Conservation (phyloP, 2,329 filamentous ascomycete species). For the Incumbomyces delicatus region DNA sequence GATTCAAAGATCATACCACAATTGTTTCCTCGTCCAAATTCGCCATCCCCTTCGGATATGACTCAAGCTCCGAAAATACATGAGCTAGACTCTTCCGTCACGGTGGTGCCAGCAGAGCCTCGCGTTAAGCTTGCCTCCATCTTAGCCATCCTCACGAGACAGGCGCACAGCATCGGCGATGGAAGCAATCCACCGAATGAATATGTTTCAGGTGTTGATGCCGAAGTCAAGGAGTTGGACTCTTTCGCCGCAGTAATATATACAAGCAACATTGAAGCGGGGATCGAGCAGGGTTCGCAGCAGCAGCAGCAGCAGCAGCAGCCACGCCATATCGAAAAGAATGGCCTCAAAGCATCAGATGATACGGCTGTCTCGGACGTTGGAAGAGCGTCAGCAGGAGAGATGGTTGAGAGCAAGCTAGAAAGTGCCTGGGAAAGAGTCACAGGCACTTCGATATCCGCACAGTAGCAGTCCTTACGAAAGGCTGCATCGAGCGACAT, state of each 20-base stretch:
- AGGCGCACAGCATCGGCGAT: slow-evolving; percentile 81
- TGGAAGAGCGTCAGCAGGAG: slow-evolving; percentile 12
- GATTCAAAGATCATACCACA: slow-evolving; percentile 70
- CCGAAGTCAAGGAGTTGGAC: slow-evolving; percentile 38
- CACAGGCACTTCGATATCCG: slow-evolving; percentile 3
- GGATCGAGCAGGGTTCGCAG: slow-evolving; percentile 9
- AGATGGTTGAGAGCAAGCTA: slow-evolving; percentile 19
- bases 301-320: slow-evolving; percentile 4
- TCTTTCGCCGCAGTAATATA: slow-evolving; percentile 42
- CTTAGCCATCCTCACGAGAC: slow-evolving; percentile 77
- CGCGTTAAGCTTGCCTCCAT: slow-evolving; percentile 76
- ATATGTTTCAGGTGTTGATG: slow-evolving; percentile 35
- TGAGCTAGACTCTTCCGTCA: slow-evolving; percentile 33
- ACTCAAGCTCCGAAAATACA: slow-evolving; percentile 16
- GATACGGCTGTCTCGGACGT: slow-evolving; percentile 15
- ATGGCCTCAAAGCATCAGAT: slow-evolving; percentile 12
- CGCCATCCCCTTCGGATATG: slow-evolving; percentile 35
- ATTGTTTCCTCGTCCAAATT: slow-evolving; percentile 53
- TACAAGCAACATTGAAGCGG: slow-evolving; percentile 35
- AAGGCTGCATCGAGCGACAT: too few relatives aligned
- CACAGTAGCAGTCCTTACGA: neutral
- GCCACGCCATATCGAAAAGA: neutral
- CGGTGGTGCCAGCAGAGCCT: slow-evolving; percentile 32
- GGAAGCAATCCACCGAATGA: slow-evolving; percentile 42
- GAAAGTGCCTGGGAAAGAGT: slow-evolving; percentile 21